Percentiles rank a stretch among this genome's conserved stretches.
phyloP scores from a whole-genome alignment of 257 asterid genomes.

The Solanum chmielewskii region DNA sequence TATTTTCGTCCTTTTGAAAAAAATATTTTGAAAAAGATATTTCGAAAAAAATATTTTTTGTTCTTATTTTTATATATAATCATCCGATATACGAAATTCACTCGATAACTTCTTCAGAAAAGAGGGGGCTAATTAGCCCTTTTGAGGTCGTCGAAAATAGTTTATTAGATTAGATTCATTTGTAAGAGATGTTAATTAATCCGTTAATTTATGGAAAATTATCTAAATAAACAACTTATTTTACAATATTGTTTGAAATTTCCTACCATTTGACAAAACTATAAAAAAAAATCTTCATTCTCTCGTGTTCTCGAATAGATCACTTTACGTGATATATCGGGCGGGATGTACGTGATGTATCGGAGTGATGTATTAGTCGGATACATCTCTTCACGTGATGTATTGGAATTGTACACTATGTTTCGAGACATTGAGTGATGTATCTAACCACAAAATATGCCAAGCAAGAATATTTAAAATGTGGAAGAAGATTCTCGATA shows the following conservation, averaged over 20 bases:
- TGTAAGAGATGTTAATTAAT: background rate
- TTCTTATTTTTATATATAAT: too few relatives aligned
- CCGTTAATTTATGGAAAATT: background rate
- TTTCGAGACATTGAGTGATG: background rate
- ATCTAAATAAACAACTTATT: background rate
- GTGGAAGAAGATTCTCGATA: background rate
- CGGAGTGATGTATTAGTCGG: background rate
- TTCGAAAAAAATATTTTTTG: accelerated
- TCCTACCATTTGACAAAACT: background rate
- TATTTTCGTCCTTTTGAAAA: background rate
- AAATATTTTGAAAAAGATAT: too few relatives aligned
- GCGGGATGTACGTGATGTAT: background rate
- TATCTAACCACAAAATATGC: accelerated
- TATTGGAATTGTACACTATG: too few relatives aligned
- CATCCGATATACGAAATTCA: background rate
- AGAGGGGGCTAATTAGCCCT: background rate
- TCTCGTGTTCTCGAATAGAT: background rate
- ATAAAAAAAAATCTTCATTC: too few relatives aligned
- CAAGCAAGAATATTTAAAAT: background rate
- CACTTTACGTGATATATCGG: background rate
- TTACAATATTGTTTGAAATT: too few relatives aligned
- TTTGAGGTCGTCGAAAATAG: background rate
- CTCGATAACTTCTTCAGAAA: background rate
- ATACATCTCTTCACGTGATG: background rate
- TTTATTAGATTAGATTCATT: too few relatives aligned